Conservation (phyloP, 2,329 filamentous ascomycete genomes). For the Sphaerulina vaccinii region DNA sequence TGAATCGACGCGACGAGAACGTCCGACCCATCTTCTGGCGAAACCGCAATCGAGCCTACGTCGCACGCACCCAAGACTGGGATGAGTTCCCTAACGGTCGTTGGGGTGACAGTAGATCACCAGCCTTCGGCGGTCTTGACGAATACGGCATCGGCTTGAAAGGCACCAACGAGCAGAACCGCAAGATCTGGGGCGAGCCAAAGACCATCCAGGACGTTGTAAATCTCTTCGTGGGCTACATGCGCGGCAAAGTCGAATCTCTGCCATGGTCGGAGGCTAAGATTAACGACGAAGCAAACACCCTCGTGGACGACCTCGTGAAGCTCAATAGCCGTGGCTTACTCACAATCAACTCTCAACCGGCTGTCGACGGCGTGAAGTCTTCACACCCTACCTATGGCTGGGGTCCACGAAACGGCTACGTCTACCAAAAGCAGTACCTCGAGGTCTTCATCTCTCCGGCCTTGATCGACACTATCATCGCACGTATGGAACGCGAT, state of each 20-base stretch:
- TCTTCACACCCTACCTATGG: slow-evolving; percentile 84
- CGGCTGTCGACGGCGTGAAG: slow-evolving; percentile 85
- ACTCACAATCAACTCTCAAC: slow-evolving; percentile 96
- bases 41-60: slow-evolving; percentile 93
- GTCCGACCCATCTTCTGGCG: slow-evolving; percentile 99
- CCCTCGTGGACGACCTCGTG: slow-evolving; percentile 74
- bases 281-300: slow-evolving; percentile 77
- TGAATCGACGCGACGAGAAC: slow-evolving; percentile 87
- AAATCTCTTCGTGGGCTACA: slow-evolving; percentile 78
- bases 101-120: slow-evolving; percentile 96
- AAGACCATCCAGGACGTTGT: slow-evolving; percentile 76
- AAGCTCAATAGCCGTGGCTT: slow-evolving; percentile 82
- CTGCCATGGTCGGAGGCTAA: slow-evolving; percentile 93
- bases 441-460: slow-evolving; percentile 87
- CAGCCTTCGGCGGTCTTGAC: slow-evolving; percentile 92
- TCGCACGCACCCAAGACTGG: slow-evolving; percentile 95
- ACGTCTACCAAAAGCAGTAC: slow-evolving; percentile 98
- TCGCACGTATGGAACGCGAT: slow-evolving; percentile 72
- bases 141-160: slow-evolving; percentile 91
- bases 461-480: slow-evolving; percentile 71
- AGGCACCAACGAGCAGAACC: slow-evolving; percentile 92
- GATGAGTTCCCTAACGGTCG: slow-evolving; percentile 98
- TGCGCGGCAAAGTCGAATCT: slow-evolving; percentile 74
- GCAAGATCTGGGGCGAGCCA: slow-evolving; percentile 90
- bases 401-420: slow-evolving; percentile 93